Evolutionary conservation across 1,139 yeast genomes (phyloP), one percentile per base, ranked within the genome.

Genomic region (Pichia sp.): DNA sequence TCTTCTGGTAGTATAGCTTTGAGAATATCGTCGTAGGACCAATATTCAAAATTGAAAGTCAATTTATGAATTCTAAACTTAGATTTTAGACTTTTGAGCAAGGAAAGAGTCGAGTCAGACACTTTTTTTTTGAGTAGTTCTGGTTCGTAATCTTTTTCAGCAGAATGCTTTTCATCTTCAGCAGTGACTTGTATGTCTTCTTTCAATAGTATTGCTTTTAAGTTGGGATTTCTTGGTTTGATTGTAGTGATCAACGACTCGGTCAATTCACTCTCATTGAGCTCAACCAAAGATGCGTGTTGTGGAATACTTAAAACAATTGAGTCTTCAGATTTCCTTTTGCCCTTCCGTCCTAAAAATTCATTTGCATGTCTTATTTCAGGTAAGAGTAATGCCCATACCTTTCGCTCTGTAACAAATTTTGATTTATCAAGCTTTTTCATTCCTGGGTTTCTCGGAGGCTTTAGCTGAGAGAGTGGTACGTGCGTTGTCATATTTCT

Each of bases 1-100:
- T 82, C 73, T 52, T 81, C 86, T 0, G 99, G 99, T 48, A 93
- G 68, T 2, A 89, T 80, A 0, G 96, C 80, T 46, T 76, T 72
- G 46, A 93, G 73, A 18, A 93, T 85, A 60, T 93, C 96, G 54
- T 93, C 98, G 0, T 91, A 76, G 60, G 82, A 83, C 98, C 98
- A 93, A 69, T 82, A 88, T 48, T 79, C 75, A 66, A 93, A 93
- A 58, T 75, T 84, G 50, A 93, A 73, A 1, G 71, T 68, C 56
- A 88, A 72, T 3, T 70, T 72, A 64, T 86, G 82, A 1, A 85
- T 82, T 43, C 70, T 68, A 22, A 86, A 67, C 3, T 67, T 63
- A 3, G 82, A 77, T 0, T 74, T 69, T 43, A 73, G 74, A 40
- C 79, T 76, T 21, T 72, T 61, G 3, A 90, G 68, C 55, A 75